A percentile compares a stretch with the other conserved stretches of the same genome.
These are phyloP conservation scores for Verticillium isaacii DNA, from an alignment of 2,329 filamentous ascomycete species.

Conservation along the genomic window DNA sequence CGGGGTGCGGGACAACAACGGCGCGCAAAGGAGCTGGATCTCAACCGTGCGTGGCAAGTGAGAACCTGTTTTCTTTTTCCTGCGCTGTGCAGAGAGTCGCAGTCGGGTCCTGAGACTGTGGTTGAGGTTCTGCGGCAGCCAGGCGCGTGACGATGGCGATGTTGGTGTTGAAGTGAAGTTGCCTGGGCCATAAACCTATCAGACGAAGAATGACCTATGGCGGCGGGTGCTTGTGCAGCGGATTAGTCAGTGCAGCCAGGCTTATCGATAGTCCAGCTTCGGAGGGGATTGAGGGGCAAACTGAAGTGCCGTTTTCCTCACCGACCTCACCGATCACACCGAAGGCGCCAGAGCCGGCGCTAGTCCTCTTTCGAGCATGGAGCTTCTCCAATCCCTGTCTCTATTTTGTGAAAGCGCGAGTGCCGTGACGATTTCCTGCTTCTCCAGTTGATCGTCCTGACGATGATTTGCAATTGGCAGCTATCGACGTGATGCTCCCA, in stretches of 20 bases:
- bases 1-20: not conserved
- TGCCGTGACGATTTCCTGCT: not conserved
- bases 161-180: not conserved
- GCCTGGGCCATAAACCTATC: not conserved
- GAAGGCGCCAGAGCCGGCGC: not conserved
- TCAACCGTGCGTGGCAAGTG: not conserved
- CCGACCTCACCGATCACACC: not conserved
- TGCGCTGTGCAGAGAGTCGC: not conserved
- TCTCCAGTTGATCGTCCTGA: not conserved
- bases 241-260: not conserved
- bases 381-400: not conserved
- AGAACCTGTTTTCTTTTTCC: not conserved
- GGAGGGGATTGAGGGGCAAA: not conserved
- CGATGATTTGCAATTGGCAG: slow-evolving; percentile 3
- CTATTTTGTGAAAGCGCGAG: not conserved
- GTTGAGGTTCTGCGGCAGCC: not conserved
- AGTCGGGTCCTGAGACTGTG: not conserved
- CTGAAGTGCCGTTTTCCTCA: not conserved
- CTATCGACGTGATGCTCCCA: slow-evolving; percentile 18
- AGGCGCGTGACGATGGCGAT: not conserved
- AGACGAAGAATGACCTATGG: not conserved
- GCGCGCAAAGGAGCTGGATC: not conserved
- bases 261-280: not conserved
- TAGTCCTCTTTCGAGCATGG: not conserved
- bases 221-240: not conserved